Base-by-base conservation (phyloP, 2,329 filamentous ascomycete species). In the Coniella vitis region DNA sequence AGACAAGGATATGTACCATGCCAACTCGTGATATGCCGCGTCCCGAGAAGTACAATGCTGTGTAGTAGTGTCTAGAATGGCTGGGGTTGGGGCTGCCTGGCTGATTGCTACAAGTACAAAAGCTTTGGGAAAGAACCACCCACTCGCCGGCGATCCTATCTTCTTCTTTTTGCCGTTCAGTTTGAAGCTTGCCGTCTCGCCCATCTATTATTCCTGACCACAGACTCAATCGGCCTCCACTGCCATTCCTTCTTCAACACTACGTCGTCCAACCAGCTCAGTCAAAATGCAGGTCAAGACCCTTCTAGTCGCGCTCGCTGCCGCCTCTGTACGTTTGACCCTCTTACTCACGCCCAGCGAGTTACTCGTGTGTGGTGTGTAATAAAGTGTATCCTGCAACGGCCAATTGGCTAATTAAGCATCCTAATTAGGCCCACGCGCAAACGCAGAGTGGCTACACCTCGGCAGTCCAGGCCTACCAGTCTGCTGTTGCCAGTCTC, bases 251-350 rank as follows among this genome's bases (percentile, higher is more conserved):
- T n/a, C n/a, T n/a, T n/a, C n/a, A n/a, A n/a, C n/a, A n/a, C n/a
- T n/a, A n/a, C n/a, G n/a, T n/a, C n/a, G n/a, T n/a, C n/a, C n/a
- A 16, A 34, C 25, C 16, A 16, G 17, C n/a, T 29, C 31, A 37
- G 16, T 34, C 40, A 47, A 43, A 21, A 51, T 54, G 52, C 47
- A 52, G 45, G 47, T 46, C 48, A 51, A 48, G 48, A 39, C 48
- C 19, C 21, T 46, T 13, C 9, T 52, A 13, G 25, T 39, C 32
- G n/a, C 45, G 25, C 19, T 54, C 25, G 40, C 38, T 38, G 40
- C 45, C 29, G 32, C 42, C 42, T 21, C 22, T 37, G 48, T 45
- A 42, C 8, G 41, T 44, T n/a, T n/a, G 22, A 21, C 16, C 29
- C 20, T 12, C 7, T 14, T n/a, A n/a, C n/a, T n/a, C n/a, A n/a